Evolutionary conservation across 2,329 filamentous ascomycete genomes (phyloP), one percentile per base, ranked within the genome.

Genomic region (Pezicula radicicola): DNA sequence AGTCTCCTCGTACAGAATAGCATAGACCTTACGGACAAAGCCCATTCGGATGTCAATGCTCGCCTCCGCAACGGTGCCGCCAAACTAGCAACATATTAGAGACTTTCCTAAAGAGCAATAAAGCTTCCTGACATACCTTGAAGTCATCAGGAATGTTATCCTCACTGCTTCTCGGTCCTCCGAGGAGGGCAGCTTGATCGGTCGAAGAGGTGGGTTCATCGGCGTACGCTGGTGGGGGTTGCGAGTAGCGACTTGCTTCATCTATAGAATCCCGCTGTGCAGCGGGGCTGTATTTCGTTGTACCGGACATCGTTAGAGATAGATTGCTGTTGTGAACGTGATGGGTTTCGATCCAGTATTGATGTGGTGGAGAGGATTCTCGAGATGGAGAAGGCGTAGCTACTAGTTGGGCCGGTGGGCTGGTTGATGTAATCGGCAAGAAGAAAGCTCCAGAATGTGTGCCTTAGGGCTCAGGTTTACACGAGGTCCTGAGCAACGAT

Each of bases 101-200:
- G 9, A 33, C 30, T 53, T 50, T 42, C 28, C 47, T 18, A 30
- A 18, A 37, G 42, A 25, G 37, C 16, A 33, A 16, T 28, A 44
- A 12, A 6, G 18, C 33, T 39, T 7, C 10, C 5, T 7, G 41
- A 18, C 40, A 25, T 67, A 89, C 87, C 81, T 97, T 97, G 84
- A 97, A 97, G 72, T 97, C 93, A 75, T 97, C 93, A 1, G 93
- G 93, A 42, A 97, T 69, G 66, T 97, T 95, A 73, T 97, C 93
- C 67, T 92, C 84, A 71, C 92, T 92, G 68, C 79, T 81, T 63
- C 92, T 84, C 48, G 90, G 84, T 42, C 79, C 87, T 52, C 89
- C 81, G 39, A 88, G 77, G 19, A 80, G 74, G 12, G 73, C 72
- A 55, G 75, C 70, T 56, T 80, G 77, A 63, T 78, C 77, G 54